phyloP scores from a whole-genome alignment of 129 eudicot species.

The Artemisia argyi region DNA sequence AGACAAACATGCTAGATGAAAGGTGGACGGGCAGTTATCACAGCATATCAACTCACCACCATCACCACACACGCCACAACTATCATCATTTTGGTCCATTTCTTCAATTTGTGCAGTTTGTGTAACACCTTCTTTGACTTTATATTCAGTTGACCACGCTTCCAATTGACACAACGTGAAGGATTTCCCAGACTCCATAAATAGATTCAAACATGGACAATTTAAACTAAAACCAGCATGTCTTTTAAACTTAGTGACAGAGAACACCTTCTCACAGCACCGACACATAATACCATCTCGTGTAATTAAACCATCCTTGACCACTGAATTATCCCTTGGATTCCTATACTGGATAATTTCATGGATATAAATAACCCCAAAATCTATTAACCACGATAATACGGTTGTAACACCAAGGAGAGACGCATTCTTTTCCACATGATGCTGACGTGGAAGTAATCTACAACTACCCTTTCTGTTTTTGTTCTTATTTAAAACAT shows the following conservation, averaged over 20 bases:
- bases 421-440: conserved; percentile 47
- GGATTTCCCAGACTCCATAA: conserved; percentile 82
- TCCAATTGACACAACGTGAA: conserved; percentile 76
- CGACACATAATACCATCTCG: conserved; percentile 73
- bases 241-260: conserved; percentile 67
- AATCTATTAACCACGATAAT: conserved; percentile 78
- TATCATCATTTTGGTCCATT: conserved; percentile 79
- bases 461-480: conserved; percentile 72
- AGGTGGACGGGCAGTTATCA: conserved; percentile 94
- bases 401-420: conserved; percentile 55
- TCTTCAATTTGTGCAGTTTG: conserved; percentile 41
- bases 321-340: conserved; percentile 60
- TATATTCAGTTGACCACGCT: conserved; percentile 97
- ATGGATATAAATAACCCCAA: conserved; percentile 55
- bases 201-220: conserved; percentile 79
- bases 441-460: conserved; percentile 66
- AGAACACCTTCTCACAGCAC: conserved; percentile 66
- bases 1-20: conserved; percentile 81
- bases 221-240: conserved; percentile 78
- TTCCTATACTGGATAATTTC: conserved; percentile 70
- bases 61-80: conserved; percentile 94
- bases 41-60: conserved; percentile 95
- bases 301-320: conserved; percentile 73
- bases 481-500: conserved; percentile 54
- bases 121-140: conserved; percentile 48